phyloP scores from a whole-genome alignment of 1,284 basidiomycete species.

The Ustilago trichophora region DNA sequence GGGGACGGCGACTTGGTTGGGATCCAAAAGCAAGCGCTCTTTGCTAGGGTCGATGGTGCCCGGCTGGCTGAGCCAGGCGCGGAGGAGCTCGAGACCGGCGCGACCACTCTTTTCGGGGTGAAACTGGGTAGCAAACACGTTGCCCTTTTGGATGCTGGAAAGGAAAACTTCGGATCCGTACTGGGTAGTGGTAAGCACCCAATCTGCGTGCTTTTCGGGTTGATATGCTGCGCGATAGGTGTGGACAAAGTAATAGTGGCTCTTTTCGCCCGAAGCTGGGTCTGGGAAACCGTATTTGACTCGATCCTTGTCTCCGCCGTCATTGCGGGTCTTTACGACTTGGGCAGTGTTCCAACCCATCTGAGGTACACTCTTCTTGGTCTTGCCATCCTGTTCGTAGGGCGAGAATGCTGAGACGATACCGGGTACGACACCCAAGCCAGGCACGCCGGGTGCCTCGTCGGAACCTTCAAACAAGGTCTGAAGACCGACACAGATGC shows the following conservation, averaged over 20 bases:
- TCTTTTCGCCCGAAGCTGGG: constrained; percentile 70
- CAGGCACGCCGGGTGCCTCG: constrained; percentile 56
- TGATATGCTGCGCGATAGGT: constrained; percentile 81
- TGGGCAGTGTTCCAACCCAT: constrained; percentile 85
- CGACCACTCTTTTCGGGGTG: constrained; percentile 97
- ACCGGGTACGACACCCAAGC: constrained; percentile 63
- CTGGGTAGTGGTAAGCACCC: constrained; percentile 86
- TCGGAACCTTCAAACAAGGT: constrained; percentile 83
- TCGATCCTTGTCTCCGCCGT: constrained; percentile 29
- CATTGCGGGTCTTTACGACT: constrained; percentile 47
- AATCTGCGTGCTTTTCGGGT: constrained; percentile 70
- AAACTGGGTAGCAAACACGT: constrained; percentile 94
- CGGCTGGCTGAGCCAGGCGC: constrained; percentile 79
- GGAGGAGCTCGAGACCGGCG: constrained; percentile 85
- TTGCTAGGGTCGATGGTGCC: constrained; percentile 37
- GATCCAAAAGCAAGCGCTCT: constrained; percentile 49
- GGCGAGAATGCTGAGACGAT: constrained; percentile 50
- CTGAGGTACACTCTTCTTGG: constrained; percentile 87
- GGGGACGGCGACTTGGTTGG: constrained; percentile 53
- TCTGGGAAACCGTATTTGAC: constrained; percentile 50
- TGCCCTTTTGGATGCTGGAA: constrained; percentile 81
- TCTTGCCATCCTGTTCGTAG: constrained; percentile 48
- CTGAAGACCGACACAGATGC: constrained; percentile 83
- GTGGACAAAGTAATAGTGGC: constrained; percentile 90
- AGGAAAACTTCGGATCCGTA: constrained; percentile 95